phyloP scores from a whole-genome alignment of 768 basidiomycete genomes.

The Boletus sp. region DNA sequence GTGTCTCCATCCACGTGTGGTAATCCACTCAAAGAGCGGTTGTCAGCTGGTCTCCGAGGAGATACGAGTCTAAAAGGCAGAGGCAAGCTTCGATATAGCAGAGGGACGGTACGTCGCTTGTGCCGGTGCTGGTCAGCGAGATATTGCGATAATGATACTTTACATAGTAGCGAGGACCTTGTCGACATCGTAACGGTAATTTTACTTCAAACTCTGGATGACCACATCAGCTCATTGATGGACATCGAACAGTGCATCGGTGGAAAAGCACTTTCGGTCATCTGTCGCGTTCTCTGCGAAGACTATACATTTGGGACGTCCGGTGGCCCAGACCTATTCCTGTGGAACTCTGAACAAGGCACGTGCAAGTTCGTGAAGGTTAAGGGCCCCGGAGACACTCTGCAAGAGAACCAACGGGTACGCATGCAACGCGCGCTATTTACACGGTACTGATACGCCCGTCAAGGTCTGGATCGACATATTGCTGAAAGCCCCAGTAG shows the following conservation, averaged over 20 bases:
- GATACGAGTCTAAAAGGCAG: conserved; percentile 58
- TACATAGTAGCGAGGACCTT: conserved; percentile 61
- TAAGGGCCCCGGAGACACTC: conserved; percentile 87
- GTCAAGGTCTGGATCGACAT: conserved; percentile 65
- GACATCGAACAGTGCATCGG: conserved; percentile 65
- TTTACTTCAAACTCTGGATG: background rate
- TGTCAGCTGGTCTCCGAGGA: conserved; percentile 45
- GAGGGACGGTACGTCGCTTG: conserved; percentile 35
- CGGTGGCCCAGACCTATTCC: conserved; percentile 88
- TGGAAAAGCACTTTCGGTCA: conserved; percentile 60
- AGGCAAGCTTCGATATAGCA: conserved; percentile 55
- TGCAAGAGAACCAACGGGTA: conserved; percentile 91
- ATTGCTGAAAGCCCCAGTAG: conserved; percentile 56
- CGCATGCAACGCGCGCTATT: background rate
- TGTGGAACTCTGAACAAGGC: conserved; percentile 68
- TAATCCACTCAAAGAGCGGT: conserved; percentile 7
- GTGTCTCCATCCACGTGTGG: conserved; percentile 33
- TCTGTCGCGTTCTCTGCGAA: conserved; percentile 84
- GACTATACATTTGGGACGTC: conserved; percentile 79
- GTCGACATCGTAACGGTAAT: conserved; percentile 75
- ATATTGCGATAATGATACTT: too few species aligned
- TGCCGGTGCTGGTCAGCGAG: conserved; percentile 22
- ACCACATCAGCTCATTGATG: background rate
- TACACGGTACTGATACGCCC: conserved; percentile 8
- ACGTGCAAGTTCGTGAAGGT: conserved; percentile 89